Evolutionary conservation across 441 rosid species (phyloP).

Genomic region (Eugenia klotzschiana): DNA sequence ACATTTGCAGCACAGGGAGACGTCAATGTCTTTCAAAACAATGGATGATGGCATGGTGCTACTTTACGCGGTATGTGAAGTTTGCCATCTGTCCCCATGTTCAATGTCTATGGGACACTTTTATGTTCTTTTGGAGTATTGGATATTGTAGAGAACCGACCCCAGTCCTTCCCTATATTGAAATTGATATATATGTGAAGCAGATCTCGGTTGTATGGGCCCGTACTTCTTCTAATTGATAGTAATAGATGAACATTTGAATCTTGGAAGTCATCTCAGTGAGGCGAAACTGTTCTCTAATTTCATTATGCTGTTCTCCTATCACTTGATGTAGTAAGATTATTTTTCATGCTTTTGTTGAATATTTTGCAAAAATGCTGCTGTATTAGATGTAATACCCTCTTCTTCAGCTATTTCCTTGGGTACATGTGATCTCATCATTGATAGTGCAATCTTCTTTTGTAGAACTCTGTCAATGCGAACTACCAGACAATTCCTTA

Average conservation of each 20-base stretch:
- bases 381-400: not conserved
- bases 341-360: not conserved
- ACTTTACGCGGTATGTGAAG: constrained; percentile 56
- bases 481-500: constrained; percentile 77
- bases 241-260: not conserved
- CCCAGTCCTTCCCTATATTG: not conserved
- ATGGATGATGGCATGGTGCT: constrained; percentile 97
- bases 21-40: constrained; percentile 92
- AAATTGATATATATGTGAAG: not conserved
- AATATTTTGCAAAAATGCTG: not conserved
- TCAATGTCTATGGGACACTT: not conserved
- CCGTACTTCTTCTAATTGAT: not conserved
- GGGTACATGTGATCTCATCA: not conserved
- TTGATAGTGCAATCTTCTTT: constrained; percentile 3
- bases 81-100: not conserved
- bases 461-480: constrained; percentile 93
- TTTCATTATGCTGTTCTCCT: not conserved
- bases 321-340: not conserved
- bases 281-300: not conserved
- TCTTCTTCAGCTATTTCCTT: not conserved
- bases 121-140: not conserved
- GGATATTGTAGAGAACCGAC: not conserved
- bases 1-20: constrained; percentile 69
- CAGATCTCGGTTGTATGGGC: not conserved
- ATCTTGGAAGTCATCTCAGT: not conserved